phyloP scores from a whole-genome alignment of 495 filamentous ascomycete species.

The Talaromyces proteolyticus region DNA sequence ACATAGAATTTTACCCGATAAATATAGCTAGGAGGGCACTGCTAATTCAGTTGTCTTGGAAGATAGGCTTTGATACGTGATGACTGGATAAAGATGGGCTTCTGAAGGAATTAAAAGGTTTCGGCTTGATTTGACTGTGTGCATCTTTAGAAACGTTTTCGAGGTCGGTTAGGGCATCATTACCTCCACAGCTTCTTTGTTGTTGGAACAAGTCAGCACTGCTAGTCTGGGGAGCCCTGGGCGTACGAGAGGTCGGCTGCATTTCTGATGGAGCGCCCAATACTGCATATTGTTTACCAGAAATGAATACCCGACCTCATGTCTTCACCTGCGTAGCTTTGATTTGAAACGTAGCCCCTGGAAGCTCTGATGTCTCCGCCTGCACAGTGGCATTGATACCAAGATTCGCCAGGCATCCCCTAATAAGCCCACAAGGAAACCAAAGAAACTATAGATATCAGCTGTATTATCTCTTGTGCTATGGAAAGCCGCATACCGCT shows the following conservation, averaged over 20 bases:
- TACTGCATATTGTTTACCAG: background rate
- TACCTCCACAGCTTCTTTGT: constrained; percentile 1
- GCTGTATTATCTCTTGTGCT: background rate
- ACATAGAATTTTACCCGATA: background rate
- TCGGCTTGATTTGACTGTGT: background rate
- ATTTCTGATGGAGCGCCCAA: no score
- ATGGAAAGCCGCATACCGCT: constrained; percentile 52
- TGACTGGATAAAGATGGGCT: constrained; percentile 2
- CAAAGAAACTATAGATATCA: constrained; percentile 66
- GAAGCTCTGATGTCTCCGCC: constrained; percentile 79
- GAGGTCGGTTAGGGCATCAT: constrained; percentile 4
- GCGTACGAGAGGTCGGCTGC: background rate
- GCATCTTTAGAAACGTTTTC: constrained; percentile 4
- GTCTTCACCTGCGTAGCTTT: constrained; percentile 67
- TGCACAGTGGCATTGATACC: constrained; percentile 89
- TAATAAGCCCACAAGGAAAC: constrained; percentile 89
- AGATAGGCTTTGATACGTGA: constrained; percentile 42
- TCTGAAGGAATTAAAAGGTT: background rate
- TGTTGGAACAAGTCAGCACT: background rate
- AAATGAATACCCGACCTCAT: no score
- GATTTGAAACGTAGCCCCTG: constrained; percentile 91
- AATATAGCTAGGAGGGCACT: background rate
- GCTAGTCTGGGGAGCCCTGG: background rate
- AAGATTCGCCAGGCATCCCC: constrained; percentile 82
- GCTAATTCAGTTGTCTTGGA: constrained; percentile 9